A percentile compares a stretch with the other conserved stretches of the same genome.
These are phyloP conservation scores for Penicillium riverlandense DNA, from an alignment of 495 filamentous ascomycete genomes.

Conservation along the genomic window DNA sequence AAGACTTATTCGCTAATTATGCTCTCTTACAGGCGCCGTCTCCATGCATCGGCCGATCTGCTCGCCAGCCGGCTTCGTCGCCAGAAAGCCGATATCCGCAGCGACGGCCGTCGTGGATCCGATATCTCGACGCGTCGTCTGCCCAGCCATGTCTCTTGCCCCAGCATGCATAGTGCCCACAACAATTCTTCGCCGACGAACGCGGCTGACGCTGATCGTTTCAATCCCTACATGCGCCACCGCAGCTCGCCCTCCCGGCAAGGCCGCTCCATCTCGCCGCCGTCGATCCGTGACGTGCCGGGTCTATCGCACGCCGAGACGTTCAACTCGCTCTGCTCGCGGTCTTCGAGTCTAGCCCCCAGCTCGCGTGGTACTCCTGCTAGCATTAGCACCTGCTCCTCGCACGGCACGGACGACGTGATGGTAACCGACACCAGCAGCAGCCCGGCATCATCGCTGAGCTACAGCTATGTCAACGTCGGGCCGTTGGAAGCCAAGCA, in stretches of 20 bases:
- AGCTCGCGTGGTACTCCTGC: slow-evolving; percentile 36
- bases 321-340: slow-evolving; percentile 38
- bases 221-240: slow-evolving; percentile 30
- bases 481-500: slow-evolving; percentile 16
- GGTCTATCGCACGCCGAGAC: slow-evolving; percentile 38
- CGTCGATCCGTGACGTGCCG: slow-evolving; percentile 42
- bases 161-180: slow-evolving; percentile 21
- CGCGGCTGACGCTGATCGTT: slow-evolving; percentile 25
- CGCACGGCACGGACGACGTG: slow-evolving; percentile 28
- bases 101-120: slow-evolving; percentile 12
- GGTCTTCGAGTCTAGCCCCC: slow-evolving; percentile 41
- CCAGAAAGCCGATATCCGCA: slow-evolving; percentile 30
- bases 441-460: slow-evolving; percentile 24
- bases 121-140: slow-evolving; percentile 16
- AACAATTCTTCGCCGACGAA: slow-evolving; percentile 17
- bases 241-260: slow-evolving; percentile 26
- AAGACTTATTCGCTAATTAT: neutral
- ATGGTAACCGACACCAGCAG: slow-evolving; percentile 24
- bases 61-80: slow-evolving; percentile 35
- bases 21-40: slow-evolving; percentile 21
- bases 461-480: slow-evolving; percentile 30
- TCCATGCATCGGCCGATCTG: slow-evolving; percentile 35
- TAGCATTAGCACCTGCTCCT: slow-evolving; percentile 36
- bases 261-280: slow-evolving; percentile 42
- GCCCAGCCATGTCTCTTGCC: slow-evolving; percentile 28